Evolutionary conservation across 441 rosid genomes (phyloP), one percentile per base, ranked within the genome.

Genomic region (Pelargonium fulgidum): DNA sequence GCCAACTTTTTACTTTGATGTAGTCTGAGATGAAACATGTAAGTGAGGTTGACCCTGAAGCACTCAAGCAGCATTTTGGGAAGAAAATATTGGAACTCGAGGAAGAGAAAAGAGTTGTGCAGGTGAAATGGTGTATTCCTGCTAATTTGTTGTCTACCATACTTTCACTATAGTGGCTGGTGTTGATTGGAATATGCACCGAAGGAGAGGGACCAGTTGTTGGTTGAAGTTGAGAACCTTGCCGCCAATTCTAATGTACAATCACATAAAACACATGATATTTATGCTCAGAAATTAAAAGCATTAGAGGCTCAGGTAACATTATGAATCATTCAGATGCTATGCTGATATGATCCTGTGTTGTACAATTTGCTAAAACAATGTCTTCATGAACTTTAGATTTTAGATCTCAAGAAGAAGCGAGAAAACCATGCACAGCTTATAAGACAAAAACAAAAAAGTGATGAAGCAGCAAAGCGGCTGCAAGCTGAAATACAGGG

Each of bases 21-120:
- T 81, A 88, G 93, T 78, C 86, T 20, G 87, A 86, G 85, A 88
- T 88, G 87, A 82, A 80, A 78, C 70, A 70, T 66, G 73, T 76
- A 76, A 84, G 85, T 70, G 87, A 69, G 73, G 58, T 70, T 72
- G 89, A 82, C 66, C 69, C 89, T 61, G 80, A 81, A 77, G 81
- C 85, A 54, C 78, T 88, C 68, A 86, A 82, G 82, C 87, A 84
- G 70, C 90, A 81, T 52, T 88, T 85, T 29, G 88, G 82, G 72
- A 85, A 81, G 80, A 88, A 88, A 82, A 82, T 85, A 48, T 80
- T 79, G 79, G 93, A 86, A 80, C 84, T 88, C 64, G 90, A 88
- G 77, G 87, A 77, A 70, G 93, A 88, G 76, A 88, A 88, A 76
- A 82, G 81, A 78, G 71, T 76, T 41, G 90, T 82, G 66, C 85